Conservation (phyloP, 148 eudicot genomes). For the Silene latifolia region DNA sequence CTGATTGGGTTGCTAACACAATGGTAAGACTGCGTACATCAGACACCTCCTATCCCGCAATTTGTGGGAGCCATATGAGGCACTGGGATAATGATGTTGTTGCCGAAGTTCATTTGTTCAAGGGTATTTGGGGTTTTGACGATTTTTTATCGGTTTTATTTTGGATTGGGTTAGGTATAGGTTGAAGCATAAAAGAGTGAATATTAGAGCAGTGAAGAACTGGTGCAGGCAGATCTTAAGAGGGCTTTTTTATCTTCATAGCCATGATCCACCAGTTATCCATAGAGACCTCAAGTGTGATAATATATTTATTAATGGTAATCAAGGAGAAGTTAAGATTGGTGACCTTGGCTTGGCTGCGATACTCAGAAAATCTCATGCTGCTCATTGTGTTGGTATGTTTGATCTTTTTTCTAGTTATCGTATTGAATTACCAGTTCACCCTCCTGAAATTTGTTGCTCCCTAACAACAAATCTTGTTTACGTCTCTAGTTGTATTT, state of each 20-base stretch:
- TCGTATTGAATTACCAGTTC: too few species aligned
- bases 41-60: too few species aligned
- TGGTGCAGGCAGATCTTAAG: constrained; percentile 86
- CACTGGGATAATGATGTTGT: too few species aligned
- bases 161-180: constrained; percentile 52
- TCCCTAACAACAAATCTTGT: too few species aligned
- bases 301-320: constrained; percentile 80
- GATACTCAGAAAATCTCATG: constrained; percentile 70
- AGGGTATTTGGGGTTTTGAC: background rate
- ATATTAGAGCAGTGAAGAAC: constrained; percentile 73
- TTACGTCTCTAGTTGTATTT: background rate
- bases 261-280: constrained; percentile 83
- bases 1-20: too few species aligned
- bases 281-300: constrained; percentile 94
- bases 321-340: constrained; percentile 86
- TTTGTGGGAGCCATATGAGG: too few species aligned
- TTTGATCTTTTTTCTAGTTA: background rate
- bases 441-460: background rate
- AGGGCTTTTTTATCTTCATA: constrained; percentile 80
- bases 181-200: constrained; percentile 69
- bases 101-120: background rate
- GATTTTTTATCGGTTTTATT: background rate
- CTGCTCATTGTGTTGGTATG: constrained; percentile 91
- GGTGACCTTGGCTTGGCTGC: constrained; percentile 92
- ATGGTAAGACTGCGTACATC: too few species aligned